Evolutionary conservation across 108 stramenopile genomes (phyloP), one percentile per base, ranked within the genome.

Genomic region (Nitzschia putrida): DNA sequence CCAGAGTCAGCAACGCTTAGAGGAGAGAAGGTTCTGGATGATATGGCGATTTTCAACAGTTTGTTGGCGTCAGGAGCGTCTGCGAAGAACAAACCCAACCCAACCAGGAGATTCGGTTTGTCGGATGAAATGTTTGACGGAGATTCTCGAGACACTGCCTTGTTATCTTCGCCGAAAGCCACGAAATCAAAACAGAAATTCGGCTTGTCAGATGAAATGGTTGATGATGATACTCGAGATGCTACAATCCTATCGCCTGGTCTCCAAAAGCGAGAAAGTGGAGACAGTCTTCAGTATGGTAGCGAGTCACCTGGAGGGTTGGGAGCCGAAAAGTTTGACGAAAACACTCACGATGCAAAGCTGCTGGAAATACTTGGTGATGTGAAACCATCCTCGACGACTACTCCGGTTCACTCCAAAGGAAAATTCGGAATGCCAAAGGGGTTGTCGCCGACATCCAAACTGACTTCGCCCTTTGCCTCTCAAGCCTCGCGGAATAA

Each of bases 1-100:
- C 29, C 29, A 34, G 29, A 34, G 4, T 34, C 29, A 5, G 26
- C 41, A 25, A 51, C 50, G 3, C 44, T 66, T 4, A 52, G 23
- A 38, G 52, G 51, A 11, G 65, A 66, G 52, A 49, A 53, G 29
- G 65, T 66, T n/a, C 34, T 66, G 16, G 65, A 66, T 38, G 65
- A 66, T 40, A 66, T 66, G 65, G 65, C 44, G 41, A 53, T 66
- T 34, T 20, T 66, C 14, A 53, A 66, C 24, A 53, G 51, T 22
- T 23, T 63, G 22, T 44, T 63, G 61, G 43, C 44, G 3, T 44
- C 29, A 3, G 29, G 4, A 34, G 29, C 29, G 3, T 34, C 44
- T 2, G 43, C 61, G 4, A 14, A 63, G 42, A 23, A 63, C 42
- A 63, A n/a, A 49, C 18, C 47, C 5, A 63, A 3, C 1, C 7